These are phyloP conservation scores for Colletotrichum sp. DNA, from an alignment of 2,329 filamentous ascomycete species.

Conservation along the genomic window DNA sequence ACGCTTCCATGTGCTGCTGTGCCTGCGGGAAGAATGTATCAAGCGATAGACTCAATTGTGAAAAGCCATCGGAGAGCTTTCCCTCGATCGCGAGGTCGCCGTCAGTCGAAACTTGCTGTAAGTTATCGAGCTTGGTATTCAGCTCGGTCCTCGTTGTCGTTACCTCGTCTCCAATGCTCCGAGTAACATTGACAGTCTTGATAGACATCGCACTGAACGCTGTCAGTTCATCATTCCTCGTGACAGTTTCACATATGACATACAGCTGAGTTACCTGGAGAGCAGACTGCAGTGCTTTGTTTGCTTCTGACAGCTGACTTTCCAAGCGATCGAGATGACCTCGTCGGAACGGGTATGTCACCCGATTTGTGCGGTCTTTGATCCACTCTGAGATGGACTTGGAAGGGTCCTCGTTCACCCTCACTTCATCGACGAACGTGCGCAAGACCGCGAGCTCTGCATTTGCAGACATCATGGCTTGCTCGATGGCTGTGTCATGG, in stretches of 20 bases:
- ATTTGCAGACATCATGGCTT: background rate
- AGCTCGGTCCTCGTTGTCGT: background rate
- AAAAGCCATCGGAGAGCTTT: fast-evolving
- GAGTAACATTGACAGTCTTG: background rate
- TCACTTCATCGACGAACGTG: background rate
- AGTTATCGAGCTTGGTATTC: fast-evolving
- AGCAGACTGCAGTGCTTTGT: background rate
- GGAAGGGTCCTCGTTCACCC: background rate
- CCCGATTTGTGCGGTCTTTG: background rate
- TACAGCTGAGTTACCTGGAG: background rate
- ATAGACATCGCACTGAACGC: background rate
- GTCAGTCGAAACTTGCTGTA: fast-evolving
- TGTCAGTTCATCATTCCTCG: background rate
- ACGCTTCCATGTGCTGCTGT: too few species aligned
- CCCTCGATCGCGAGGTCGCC: fast-evolving
- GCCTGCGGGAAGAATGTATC: background rate
- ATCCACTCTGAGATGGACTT: background rate
- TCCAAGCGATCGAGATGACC: background rate
- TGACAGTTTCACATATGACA: fast-evolving
- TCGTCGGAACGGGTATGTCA: background rate
- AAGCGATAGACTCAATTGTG: fast-evolving
- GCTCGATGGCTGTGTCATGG: background rate
- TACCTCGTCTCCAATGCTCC: background rate
- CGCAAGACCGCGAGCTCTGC: background rate
- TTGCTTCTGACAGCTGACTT: background rate